Percentiles rank a stretch among this genome's conserved stretches.
Conservation (phyloP, 768 basidiomycete species). For the Boletus pseudo-olivaceus region DNA sequence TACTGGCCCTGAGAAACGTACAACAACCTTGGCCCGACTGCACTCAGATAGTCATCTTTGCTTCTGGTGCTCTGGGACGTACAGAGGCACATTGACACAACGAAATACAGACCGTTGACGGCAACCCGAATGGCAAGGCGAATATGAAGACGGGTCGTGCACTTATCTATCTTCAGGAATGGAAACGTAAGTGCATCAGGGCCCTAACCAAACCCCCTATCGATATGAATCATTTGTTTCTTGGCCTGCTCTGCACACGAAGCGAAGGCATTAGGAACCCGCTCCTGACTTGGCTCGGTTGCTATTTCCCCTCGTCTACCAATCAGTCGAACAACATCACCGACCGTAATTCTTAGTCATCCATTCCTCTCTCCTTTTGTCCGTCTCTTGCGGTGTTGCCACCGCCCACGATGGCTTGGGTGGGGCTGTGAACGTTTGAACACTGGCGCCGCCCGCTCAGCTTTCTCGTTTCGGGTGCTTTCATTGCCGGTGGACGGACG, state of each 20-base stretch:
- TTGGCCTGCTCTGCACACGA: neutral
- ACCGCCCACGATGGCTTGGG: neutral
- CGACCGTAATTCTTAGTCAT: neutral
- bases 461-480: conserved; percentile 15
- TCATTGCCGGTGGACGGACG: conserved; percentile 10
- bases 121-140: neutral
- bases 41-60: neutral
- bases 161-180: neutral
- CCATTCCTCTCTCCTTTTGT: conserved; percentile 1
- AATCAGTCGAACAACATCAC: neutral
- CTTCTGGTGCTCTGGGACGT: conserved; percentile 6
- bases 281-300: neutral
- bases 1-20: neutral
- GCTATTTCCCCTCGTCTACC: neutral
- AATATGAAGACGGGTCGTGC: neutral
- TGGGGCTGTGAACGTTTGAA: conserved; percentile 7
- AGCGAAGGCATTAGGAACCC: neutral
- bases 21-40: neutral
- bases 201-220: conserved; percentile 18
- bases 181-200: conserved; percentile 6
- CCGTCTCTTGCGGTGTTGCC: neutral
- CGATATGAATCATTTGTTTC: conserved; percentile 6
- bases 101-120: neutral
- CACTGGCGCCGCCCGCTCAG: neutral
- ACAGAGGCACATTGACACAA: neutral